Evolutionary conservation across 2,329 filamentous ascomycete genomes (phyloP).

Genomic region (Scolecobasidium constrictum): DNA sequence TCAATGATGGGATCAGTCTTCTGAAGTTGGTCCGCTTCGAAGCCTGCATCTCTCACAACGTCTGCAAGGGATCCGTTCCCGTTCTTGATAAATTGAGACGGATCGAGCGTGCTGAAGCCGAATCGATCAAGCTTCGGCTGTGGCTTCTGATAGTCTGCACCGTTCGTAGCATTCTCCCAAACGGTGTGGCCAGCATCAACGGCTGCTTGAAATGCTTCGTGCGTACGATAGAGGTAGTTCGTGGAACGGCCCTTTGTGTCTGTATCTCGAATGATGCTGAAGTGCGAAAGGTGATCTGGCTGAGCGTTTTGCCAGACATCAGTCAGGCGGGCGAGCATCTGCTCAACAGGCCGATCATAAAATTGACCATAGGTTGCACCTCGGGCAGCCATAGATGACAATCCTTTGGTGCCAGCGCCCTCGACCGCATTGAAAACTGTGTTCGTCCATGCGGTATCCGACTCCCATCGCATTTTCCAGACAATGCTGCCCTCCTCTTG

Average conservation of each 20-base stretch:
- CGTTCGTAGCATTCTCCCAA: conserved; percentile 30
- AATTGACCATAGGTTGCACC: conserved; percentile 35
- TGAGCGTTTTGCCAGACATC: conserved; percentile 49
- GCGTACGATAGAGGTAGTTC: conserved; percentile 46
- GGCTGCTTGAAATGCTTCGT: conserved; percentile 39
- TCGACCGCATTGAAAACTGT: conserved; percentile 39
- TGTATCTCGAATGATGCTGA: conserved; percentile 45
- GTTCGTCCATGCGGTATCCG: conserved; percentile 41
- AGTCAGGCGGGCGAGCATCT: conserved; percentile 39
- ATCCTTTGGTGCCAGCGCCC: conserved; percentile 35
- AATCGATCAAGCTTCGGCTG: conserved; percentile 19
- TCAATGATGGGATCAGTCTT: not conserved
- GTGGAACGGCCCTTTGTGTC: conserved; percentile 34
- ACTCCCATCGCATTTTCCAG: conserved; percentile 42
- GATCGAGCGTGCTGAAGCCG: conserved; percentile 4
- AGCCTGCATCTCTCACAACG: not conserved
- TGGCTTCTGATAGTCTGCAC: conserved; percentile 33
- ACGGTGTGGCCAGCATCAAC: conserved; percentile 38
- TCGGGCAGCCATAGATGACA: conserved; percentile 34
- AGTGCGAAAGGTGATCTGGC: conserved; percentile 44
- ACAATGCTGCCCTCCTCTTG: conserved; percentile 16
- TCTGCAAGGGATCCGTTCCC: not conserved
- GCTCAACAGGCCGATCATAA: conserved; percentile 45
- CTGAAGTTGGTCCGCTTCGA: not conserved
- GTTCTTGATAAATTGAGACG: not conserved